Evolutionary conservation across 1,139 yeast genomes (phyloP), one percentile per base, ranked within the genome.

Genomic region (Chernovozyma sophiae-reginae): DNA sequence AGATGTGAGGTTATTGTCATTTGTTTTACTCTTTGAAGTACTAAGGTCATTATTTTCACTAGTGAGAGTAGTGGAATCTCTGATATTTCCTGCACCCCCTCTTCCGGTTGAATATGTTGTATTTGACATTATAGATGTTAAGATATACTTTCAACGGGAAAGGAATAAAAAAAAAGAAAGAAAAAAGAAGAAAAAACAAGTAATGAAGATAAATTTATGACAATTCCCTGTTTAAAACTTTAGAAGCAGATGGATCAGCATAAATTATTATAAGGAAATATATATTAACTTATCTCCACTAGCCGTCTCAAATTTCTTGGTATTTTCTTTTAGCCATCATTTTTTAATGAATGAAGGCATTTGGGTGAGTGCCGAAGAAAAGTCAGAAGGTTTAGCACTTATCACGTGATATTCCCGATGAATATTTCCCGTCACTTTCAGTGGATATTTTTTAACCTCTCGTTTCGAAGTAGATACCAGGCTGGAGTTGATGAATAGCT

Each of bases 11-110:
- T 44, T 40, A 30, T 58, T 62, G 39, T 65, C 55, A 43, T 65
- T 66, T 2, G 71, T 71, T 15, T 63, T 61, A 25, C 72, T 15
- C 13, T 25, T 32, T 15, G 29, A 7, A 6, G 29, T 16, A 5
- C 41, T 32, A 24, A 43, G 38, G 13, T 37, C 41, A 31, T 49
- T 46, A 27, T 49, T 46, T 24, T 51, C 53, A 14, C 58, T 48
- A 6, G 58, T 51, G 30, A 46, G 41, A 6, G 45, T 45, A 6
- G 48, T 36, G 14, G 55, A 47, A 20, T 44, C 41, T 31, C 57
- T 62, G 39, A 65, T 56, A 43, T 65, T 66, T 2, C 71, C 72
- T 15, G 64, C 62, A 25, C 72, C 71, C 14, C 72, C 72, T 47
- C 72, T 55, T 18, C 72, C 72, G 3, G 66, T 60, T 2, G 64